Base-by-base conservation (phyloP, 2,329 filamentous ascomycete genomes). In the Stagonosporopsis tanaceti region DNA sequence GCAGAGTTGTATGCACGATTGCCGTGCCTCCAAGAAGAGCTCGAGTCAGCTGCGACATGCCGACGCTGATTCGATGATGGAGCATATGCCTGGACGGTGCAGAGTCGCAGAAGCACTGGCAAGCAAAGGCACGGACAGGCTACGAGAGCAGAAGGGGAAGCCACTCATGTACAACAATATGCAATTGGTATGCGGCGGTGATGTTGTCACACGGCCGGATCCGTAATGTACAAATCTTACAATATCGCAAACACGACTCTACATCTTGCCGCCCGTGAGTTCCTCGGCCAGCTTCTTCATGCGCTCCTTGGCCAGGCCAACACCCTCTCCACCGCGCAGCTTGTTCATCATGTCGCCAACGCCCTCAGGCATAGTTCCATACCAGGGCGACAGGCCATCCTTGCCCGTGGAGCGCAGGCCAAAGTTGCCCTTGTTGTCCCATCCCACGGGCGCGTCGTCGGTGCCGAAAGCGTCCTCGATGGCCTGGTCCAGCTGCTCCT, bases 381-480 rank as follows among this genome's bases (percentile, higher is more conserved):
- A 55, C 71, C 74, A 77, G 8, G 70, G 67, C 60, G 72, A 75
- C 42, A 68, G 46, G 5, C 71, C 73, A 5, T 68, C 60, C 24
- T 61, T 61, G 52, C 70, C 71, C 4, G 62, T 46, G 15, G 46
- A 50, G 15, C 61, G 58, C 6, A 60, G 58, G 7, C 57, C 64
- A 50, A 63, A 62, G n/a, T 63, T 52, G 17, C 69, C 72, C 55
- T 52, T 59, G 34, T 50, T 47, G 46, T 71, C 53, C 69, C 77
- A 72, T 78, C 79, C 67, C 63, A 82, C 64, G 57, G 74, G 80
- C 6, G 69, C 53, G 25, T 79, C 77, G 6, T 86, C 82, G 25
- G 87, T 86, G 15, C 86, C 84, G 78, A 97, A 99, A n/a, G 89
- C 82, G 61, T 83, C 79, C 22, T 96, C 89, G 54, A 97, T 88